phyloP scores from a whole-genome alignment of 495 filamentous ascomycete species.

The Amniculicola lignicola region DNA sequence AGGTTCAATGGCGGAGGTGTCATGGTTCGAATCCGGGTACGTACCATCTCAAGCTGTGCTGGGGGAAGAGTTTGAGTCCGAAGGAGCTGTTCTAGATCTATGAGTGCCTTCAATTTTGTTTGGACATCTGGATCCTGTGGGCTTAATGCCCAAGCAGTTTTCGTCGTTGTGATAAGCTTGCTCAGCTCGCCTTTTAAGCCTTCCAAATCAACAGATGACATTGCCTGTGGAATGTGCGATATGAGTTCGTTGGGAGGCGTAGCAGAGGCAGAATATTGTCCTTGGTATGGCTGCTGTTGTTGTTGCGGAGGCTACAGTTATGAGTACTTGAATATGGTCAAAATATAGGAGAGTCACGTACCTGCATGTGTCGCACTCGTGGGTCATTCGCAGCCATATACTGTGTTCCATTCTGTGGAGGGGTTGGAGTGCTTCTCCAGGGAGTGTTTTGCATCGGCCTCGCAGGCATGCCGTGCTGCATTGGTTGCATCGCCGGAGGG shows the following conservation, averaged over 20 bases:
- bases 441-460: slow-evolving; percentile 48
- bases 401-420: slow-evolving; percentile 51
- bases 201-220: slow-evolving; percentile 53
- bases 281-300: slow-evolving; percentile 10
- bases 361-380: slow-evolving; percentile 24
- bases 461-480: slow-evolving; percentile 54
- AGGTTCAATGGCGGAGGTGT: slow-evolving; percentile 36
- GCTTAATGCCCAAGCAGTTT: slow-evolving; percentile 67
- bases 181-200: slow-evolving; percentile 78
- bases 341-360: too few species aligned
- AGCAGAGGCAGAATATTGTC: slow-evolving; percentile 8
- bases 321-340: too few species aligned
- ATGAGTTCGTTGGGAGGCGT: slow-evolving; percentile 25
- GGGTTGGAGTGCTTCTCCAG: slow-evolving; percentile 67
- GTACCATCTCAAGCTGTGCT: slow-evolving; percentile 78
- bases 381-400: slow-evolving; percentile 44
- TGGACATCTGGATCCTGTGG: slow-evolving; percentile 70
- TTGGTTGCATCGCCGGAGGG: slow-evolving; percentile 50
- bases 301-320: too few species aligned
- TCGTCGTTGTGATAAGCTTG: slow-evolving; percentile 64
- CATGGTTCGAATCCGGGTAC: slow-evolving; percentile 43
- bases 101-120: slow-evolving; percentile 75
- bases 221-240: slow-evolving; percentile 18
- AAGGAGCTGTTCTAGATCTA: slow-evolving; percentile 80
- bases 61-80: slow-evolving; percentile 72